Conservation (phyloP, 225 moss, liverwort and hornwort genomes). For the Ulota crispa region DNA sequence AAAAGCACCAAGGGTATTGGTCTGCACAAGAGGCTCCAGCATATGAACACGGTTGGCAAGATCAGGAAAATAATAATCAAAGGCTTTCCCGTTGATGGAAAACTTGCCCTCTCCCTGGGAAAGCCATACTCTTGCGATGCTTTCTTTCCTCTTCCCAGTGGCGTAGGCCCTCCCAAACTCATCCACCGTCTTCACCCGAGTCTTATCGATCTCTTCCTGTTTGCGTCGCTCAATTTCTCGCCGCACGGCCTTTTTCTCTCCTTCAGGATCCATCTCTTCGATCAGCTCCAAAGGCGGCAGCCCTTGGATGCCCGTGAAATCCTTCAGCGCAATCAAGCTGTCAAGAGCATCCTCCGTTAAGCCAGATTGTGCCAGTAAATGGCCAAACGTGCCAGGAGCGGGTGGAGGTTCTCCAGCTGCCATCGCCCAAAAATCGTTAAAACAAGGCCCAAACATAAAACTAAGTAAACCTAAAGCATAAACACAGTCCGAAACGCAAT, state of each 20-base stretch:
- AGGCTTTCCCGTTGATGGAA: conserved; percentile 72
- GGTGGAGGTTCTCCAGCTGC: conserved; percentile 46
- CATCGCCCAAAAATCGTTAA: not conserved
- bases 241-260: conserved; percentile 82
- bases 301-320: conserved; percentile 82
- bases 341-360: conserved; percentile 88
- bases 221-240: conserved; percentile 84
- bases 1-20: conserved; percentile 75
- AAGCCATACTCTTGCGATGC: conserved; percentile 93
- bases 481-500: not conserved
- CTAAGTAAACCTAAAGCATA: not conserved
- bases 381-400: conserved; percentile 57
- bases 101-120: conserved; percentile 80
- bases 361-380: conserved; percentile 62
- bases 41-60: conserved; percentile 87
- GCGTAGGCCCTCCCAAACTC: conserved; percentile 87
- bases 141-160: conserved; percentile 88
- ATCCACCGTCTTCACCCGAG: conserved; percentile 87
- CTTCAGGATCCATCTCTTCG: conserved; percentile 82
- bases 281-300: conserved; percentile 85
- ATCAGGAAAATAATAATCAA: conserved; percentile 86
- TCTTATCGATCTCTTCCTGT: conserved; percentile 78
- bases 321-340: conserved; percentile 88
- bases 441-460: not conserved
- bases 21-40: conserved; percentile 84